Conservation (phyloP, 164 flowering plant genomes). For the Nymphaea colorata region DNA sequence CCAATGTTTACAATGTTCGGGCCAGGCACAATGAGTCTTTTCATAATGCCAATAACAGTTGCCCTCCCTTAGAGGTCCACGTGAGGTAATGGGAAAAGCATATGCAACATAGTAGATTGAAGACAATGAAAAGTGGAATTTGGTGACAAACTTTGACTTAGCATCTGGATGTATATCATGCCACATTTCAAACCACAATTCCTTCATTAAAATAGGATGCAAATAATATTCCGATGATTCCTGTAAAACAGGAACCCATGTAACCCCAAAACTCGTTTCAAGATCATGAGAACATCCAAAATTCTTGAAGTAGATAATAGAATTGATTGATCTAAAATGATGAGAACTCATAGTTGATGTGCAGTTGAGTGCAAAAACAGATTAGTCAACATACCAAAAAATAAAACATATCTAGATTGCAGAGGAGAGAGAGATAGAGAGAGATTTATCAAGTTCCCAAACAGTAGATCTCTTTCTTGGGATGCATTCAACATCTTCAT, state of each 20-base stretch:
- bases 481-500: slow-evolving; percentile 90
- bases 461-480: slow-evolving; percentile 89
- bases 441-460: no score
- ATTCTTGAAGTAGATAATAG: no score
- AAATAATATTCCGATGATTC: slow-evolving; percentile 88
- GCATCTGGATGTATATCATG: slow-evolving; percentile 84
- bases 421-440: background rate
- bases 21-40: slow-evolving; percentile 94
- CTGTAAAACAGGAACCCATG: slow-evolving; percentile 52
- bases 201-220: slow-evolving; percentile 78
- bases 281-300: no score
- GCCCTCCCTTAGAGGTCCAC: slow-evolving; percentile 88
- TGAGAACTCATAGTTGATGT: no score
- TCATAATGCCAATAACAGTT: slow-evolving; percentile 99
- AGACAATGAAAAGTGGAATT: slow-evolving; percentile 33
- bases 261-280: no score
- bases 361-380: no score
- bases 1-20: slow-evolving; percentile 95
- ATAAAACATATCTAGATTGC: no score
- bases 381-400: no score
- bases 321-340: no score
- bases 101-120: background rate
- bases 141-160: slow-evolving; percentile 69
- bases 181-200: slow-evolving; percentile 98
- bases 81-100: slow-evolving; percentile 6